Percentiles rank a stretch among this genome's conserved stretches.
These are phyloP conservation scores for Diplodia corticola DNA, from an alignment of 2,329 filamentous ascomycete genomes.

Conservation along the genomic window DNA sequence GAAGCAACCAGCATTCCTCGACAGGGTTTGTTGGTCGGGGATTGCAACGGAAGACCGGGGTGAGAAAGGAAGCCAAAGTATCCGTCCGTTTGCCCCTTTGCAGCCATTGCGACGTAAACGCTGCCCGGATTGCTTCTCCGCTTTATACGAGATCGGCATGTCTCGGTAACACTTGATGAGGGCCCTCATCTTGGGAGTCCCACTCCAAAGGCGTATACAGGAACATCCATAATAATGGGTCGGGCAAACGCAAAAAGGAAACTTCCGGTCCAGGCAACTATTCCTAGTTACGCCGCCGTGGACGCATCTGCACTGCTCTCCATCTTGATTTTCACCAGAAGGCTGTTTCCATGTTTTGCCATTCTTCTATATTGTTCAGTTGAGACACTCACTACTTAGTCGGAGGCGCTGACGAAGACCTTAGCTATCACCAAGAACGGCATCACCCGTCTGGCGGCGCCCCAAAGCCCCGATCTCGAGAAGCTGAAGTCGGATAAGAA, in stretches of 20 bases:
- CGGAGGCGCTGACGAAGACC: background rate
- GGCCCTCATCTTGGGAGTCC: background rate
- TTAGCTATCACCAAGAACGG: conserved; percentile 97
- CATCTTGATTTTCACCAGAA: background rate
- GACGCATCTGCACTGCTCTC: too few species aligned
- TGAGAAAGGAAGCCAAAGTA: background rate
- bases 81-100: background rate
- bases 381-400: background rate
- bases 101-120: background rate
- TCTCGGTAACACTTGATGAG: background rate
- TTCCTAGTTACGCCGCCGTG: background rate
- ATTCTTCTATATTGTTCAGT: background rate
- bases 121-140: background rate
- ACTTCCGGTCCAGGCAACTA: background rate
- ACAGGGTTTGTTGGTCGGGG: background rate
- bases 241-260: background rate
- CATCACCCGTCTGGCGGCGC: conserved; percentile 78
- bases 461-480: conserved; percentile 72
- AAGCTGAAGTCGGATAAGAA: conserved; percentile 96
- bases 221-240: background rate
- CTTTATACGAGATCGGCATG: background rate
- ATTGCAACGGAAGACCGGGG: background rate
- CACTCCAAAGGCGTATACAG: background rate
- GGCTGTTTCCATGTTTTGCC: background rate
- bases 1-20: background rate